A percentile compares a stretch with the other conserved stretches of the same genome.
Evolutionary conservation across 345 rosid species (phyloP).

Genomic region (Camelina laxa): DNA sequence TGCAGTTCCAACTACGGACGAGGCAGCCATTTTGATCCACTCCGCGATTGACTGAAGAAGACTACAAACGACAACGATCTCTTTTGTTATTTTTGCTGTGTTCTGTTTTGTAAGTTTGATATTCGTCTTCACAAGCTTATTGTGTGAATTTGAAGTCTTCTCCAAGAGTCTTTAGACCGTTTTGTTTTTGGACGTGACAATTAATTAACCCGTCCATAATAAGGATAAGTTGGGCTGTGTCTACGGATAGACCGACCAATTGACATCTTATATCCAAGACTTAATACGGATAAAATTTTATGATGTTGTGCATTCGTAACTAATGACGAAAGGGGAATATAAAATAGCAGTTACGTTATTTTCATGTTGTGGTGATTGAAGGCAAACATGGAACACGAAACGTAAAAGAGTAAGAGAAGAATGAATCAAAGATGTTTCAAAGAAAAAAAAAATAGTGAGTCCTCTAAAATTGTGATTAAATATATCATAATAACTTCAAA

Average conservation of each 20-base stretch:
- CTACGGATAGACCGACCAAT: too few relatives aligned
- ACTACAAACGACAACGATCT: not conserved
- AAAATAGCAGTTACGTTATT: not conserved
- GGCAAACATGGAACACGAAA: not conserved
- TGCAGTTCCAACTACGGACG: constrained; percentile 68
- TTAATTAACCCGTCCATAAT: too few relatives aligned
- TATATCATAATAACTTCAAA: too few relatives aligned
- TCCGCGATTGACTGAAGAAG: constrained; percentile 51
- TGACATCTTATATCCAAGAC: too few relatives aligned
- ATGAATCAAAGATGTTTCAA: too few relatives aligned
- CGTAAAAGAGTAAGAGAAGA: not conserved
- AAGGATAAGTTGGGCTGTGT: too few relatives aligned
- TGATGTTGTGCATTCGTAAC: too few relatives aligned
- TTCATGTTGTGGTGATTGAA: not conserved
- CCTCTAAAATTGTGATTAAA: too few relatives aligned
- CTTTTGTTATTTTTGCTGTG: not conserved
- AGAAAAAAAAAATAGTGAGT: too few relatives aligned
- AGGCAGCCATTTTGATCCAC: constrained; percentile 73
- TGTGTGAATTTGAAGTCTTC: constrained; percentile 6
- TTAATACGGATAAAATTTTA: too few relatives aligned
- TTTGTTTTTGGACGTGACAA: too few relatives aligned
- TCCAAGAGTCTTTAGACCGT: not conserved
- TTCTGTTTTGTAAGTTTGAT: not conserved
- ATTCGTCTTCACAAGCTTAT: not conserved
- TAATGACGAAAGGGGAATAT: not conserved